phyloP scores from a whole-genome alignment of 139 green algal genomes.

The Yamagishiella unicocca region DNA sequence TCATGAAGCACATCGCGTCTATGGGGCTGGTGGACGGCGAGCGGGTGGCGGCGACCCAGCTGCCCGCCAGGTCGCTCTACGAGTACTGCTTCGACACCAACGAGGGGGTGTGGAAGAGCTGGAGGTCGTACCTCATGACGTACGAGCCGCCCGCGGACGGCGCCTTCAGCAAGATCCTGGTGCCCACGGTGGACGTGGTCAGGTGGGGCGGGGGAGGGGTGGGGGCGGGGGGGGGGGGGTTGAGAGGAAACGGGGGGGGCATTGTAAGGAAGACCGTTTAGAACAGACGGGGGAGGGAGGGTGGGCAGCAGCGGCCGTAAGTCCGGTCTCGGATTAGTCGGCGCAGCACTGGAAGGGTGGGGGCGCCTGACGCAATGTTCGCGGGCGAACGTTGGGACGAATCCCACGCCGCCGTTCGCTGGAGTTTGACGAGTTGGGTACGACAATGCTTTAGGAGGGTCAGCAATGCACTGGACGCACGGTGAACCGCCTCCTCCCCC shows the following conservation, averaged over 20 bases:
- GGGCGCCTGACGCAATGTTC: too few species aligned
- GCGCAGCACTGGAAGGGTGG: too few species aligned
- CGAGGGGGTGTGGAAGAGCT: slow-evolving; percentile 78
- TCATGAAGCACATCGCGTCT: slow-evolving; percentile 78
- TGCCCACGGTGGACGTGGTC: slow-evolving; percentile 88
- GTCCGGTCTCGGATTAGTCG: too few species aligned
- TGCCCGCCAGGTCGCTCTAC: slow-evolving; percentile 82
- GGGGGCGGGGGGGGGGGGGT: neutral
- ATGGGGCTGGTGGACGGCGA: slow-evolving; percentile 76
- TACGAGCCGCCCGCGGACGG: slow-evolving; percentile 74
- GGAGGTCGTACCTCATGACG: slow-evolving; percentile 74
- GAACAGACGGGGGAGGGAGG: too few species aligned
- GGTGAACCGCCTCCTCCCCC: too few species aligned
- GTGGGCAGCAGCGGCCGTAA: too few species aligned
- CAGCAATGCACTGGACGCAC: too few species aligned
- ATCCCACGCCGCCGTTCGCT: too few species aligned
- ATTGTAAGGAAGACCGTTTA: too few species aligned
- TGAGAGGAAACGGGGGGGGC: neutral
- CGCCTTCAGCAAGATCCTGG: slow-evolving; percentile 87
- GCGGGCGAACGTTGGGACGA: too few species aligned
- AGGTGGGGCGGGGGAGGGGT: slow-evolving; percentile 51
- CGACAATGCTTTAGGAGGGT: too few species aligned
- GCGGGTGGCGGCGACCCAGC: slow-evolving; percentile 70
- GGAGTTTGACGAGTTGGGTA: too few species aligned
- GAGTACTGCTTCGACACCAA: slow-evolving; percentile 88